Percentiles rank a stretch among this genome's conserved stretches.
phyloP scores from a whole-genome alignment of 208 protist species.

The Leptomonas pyrrhocoris region DNA sequence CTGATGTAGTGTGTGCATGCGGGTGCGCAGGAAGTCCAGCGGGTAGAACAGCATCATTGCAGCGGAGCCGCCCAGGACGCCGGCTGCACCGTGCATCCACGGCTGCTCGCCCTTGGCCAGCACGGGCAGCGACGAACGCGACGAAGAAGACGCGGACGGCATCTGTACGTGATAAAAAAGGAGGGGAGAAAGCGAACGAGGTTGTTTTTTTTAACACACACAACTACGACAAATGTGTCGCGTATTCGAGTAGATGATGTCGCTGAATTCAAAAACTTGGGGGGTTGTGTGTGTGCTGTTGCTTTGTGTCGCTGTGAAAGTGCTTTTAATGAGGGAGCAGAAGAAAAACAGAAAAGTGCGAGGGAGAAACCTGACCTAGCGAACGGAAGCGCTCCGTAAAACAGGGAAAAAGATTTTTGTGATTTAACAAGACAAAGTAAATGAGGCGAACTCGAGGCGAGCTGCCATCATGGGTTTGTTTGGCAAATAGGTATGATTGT shows the following conservation, averaged over 20 bases:
- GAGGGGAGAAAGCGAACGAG: neutral
- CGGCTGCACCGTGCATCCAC: conserved; percentile 79
- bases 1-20: conserved; percentile 78
- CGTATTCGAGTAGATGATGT: no score
- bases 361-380: neutral
- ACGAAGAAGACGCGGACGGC: neutral
- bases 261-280: no score
- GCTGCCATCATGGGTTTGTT: neutral
- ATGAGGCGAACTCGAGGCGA: neutral
- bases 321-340: neutral
- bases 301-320: neutral
- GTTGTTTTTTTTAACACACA: conserved; percentile 2
- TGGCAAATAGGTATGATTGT: neutral
- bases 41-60: conserved; percentile 86
- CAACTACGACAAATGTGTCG: no score
- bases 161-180: neutral
- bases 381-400: no score
- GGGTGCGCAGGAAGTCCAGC: conserved; percentile 82
- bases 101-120: conserved; percentile 36
- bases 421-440: neutral
- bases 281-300: no score
- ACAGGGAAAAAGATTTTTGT: no score
- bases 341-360: neutral
- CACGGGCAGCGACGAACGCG: neutral
- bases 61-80: conserved; percentile 63